Evolutionary conservation across 176 grass and related monocot species (phyloP), one percentile per base, ranked within the genome.

Genomic region (Oryza meridionalis): DNA sequence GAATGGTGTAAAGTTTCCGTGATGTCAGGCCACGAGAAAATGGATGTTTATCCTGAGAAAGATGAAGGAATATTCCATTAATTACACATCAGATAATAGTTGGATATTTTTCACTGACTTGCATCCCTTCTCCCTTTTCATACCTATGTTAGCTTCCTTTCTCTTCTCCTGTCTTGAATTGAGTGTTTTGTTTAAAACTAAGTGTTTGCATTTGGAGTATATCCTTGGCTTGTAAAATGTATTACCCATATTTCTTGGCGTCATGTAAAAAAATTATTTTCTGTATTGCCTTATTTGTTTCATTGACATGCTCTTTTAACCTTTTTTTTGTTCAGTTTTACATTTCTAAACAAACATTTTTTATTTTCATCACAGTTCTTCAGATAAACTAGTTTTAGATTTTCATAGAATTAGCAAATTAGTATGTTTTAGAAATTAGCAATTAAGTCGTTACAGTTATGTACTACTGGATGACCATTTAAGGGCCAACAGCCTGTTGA

Each of bases 1-100:
- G 82, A 63, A 73, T 84, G 46, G 38, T 47, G 35, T 16, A 44
- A 84, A 70, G 68, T 45, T 26, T 63, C 66, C 65, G 26, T 74
- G 38, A 21, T 32, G 38, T 47, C 7, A 68, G 72, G 29, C 9
- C 3, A 32, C 31, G 25, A 33, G 9, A 25, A 31, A 12, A 44
- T 29, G 27, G 27, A 31, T 50, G 43, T 70, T 32, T 70, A 15
- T n/a, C 26, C 50, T 24, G 24, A 4, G 7, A 9, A 50, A 50
- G 17, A 47, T 24, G 15, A 32, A 63, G 15, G 51, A n/a, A 27
- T 33, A 6, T 84, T 62, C 16, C 29, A 40, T 53, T 22, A 22
- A 9, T 38, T 53, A 40, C 43, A 76, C 14, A 11, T 9, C 21
- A 51, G 37, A 21, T 22, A 11, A 50, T 25, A 63, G 17, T 19